phyloP scores from a whole-genome alignment of 768 basidiomycete genomes.

The Pleurotus tuoliensis region DNA sequence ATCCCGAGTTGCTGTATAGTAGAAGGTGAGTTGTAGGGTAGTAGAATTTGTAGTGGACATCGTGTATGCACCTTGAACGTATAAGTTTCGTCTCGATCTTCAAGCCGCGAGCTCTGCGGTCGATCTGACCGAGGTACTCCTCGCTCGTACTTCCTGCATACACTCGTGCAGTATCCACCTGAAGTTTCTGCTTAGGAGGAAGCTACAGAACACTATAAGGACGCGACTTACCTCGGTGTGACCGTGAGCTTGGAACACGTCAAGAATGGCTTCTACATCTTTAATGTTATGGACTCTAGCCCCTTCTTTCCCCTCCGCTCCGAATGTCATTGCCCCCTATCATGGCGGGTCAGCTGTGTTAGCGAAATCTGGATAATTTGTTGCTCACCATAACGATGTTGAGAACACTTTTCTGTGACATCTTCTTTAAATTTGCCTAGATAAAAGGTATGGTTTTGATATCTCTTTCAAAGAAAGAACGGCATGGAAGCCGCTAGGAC shows the following conservation, averaged over 20 bases:
- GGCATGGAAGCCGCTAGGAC: too few relatives aligned
- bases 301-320: slow-evolving; percentile 42
- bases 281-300: slow-evolving; percentile 46
- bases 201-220: slow-evolving; percentile 20
- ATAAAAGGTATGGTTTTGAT: too few relatives aligned
- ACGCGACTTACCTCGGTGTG: slow-evolving; percentile 43
- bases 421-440: neutral
- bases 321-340: slow-evolving; percentile 55
- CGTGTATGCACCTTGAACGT: slow-evolving; percentile 22
- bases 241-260: slow-evolving; percentile 50
- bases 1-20: neutral
- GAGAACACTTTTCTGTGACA: slow-evolving; percentile 1
- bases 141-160: slow-evolving; percentile 57
- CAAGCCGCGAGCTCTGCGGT: slow-evolving; percentile 46
- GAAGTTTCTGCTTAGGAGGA: slow-evolving; percentile 28
- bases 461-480: too few relatives aligned
- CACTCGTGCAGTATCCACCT: slow-evolving; percentile 47
- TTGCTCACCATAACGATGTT: neutral
- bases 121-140: slow-evolving; percentile 46
- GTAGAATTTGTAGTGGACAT: too few relatives aligned
- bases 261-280: slow-evolving; percentile 48
- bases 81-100: slow-evolving; percentile 59
- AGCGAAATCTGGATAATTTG: neutral
- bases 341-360: neutral
- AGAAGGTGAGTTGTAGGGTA: too few relatives aligned